Percentiles rank a stretch among this genome's conserved stretches.
Conservation (phyloP, 2,329 filamentous ascomycete species). For the Colletotrichum spinosum region DNA sequence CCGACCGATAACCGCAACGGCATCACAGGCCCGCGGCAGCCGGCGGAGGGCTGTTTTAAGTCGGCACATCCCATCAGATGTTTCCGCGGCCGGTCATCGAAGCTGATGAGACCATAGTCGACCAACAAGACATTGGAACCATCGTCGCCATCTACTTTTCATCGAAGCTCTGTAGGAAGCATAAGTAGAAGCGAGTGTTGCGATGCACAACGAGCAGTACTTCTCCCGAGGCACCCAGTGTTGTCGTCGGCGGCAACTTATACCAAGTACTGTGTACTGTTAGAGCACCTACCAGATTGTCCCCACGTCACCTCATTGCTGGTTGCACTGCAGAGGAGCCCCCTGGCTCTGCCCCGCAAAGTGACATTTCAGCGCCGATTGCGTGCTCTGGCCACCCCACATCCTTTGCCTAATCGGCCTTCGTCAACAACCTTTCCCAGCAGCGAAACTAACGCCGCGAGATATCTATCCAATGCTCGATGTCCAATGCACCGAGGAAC, state of each 20-base stretch:
- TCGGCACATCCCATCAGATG: too few species aligned
- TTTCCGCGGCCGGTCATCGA: too few species aligned
- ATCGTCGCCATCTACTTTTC: too few species aligned
- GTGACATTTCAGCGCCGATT: conserved; percentile 44
- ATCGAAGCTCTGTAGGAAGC: too few species aligned
- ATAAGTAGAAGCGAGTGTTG: too few species aligned
- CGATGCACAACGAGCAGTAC: too few species aligned
- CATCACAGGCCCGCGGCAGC: conserved; percentile 25
- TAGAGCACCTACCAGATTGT: too few species aligned
- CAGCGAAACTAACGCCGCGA: conserved; percentile 4
- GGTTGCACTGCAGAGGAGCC: background rate
- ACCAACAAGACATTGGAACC: too few species aligned
- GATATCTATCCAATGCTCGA: background rate
- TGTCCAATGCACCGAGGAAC: background rate
- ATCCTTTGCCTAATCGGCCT: conserved; percentile 41
- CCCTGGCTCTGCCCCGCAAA: conserved; percentile 34
- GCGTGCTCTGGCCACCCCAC: conserved; percentile 48
- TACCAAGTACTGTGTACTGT: too few species aligned
- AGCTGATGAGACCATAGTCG: too few species aligned
- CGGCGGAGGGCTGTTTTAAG: background rate
- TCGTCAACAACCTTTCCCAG: conserved; percentile 1
- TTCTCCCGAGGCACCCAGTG: too few species aligned
- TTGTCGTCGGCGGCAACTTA: too few species aligned
- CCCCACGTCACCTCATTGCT: conserved; percentile 1
- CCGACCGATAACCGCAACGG: conserved; percentile 32